Base-by-base conservation (phyloP, 1,284 basidiomycete genomes). In the Puccinia horiana region DNA sequence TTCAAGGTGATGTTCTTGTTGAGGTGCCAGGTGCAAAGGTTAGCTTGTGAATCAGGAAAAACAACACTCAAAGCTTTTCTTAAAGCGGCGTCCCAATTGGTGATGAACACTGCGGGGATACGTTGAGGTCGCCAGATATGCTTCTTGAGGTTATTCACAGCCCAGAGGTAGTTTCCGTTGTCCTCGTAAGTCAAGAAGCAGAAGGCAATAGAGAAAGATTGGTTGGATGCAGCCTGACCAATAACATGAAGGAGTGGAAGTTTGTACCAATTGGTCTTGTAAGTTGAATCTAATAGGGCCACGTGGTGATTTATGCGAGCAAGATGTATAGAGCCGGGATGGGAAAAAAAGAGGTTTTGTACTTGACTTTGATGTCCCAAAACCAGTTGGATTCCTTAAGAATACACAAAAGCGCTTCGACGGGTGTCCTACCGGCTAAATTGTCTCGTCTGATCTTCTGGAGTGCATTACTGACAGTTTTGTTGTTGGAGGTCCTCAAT, bases 141-240 rank as follows among this genome's bases (percentile, higher is more conserved):
- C n/a, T n/a, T n/a, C n/a, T n/a, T n/a, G n/a, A n/a, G n/a, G n/a
- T n/a, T n/a, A n/a, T n/a, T n/a, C n/a, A n/a, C n/a, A n/a, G n/a
- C n/a, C n/a, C 29, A 44, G 18, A 49, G 4, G 26, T 73, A 58
- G 29, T 35, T 52, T 23, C 42, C 16, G 11, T 73, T 35, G 47
- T 73, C 47, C 29, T 73, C 23, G 23, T 52, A 73, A 29, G 42
- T 35, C 35, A 73, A 49, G 35, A 32, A 73, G 29, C 70, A 73
- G 47, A 73, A 73, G 14, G 42, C 42, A 49, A 73, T 49, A 14
- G 29, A 69, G 65, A 69, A 37, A 5, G 14, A 37, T 35, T 37
- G 20, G 37, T 42, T 42, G 18, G 65, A 32, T 69, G n/a, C 65
- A 11, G 65, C 37, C 32, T 69, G 65, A 35, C 65, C 65, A 32